phyloP scores from a whole-genome alignment of 306 rosid species.

The Sicyos baderoa region DNA sequence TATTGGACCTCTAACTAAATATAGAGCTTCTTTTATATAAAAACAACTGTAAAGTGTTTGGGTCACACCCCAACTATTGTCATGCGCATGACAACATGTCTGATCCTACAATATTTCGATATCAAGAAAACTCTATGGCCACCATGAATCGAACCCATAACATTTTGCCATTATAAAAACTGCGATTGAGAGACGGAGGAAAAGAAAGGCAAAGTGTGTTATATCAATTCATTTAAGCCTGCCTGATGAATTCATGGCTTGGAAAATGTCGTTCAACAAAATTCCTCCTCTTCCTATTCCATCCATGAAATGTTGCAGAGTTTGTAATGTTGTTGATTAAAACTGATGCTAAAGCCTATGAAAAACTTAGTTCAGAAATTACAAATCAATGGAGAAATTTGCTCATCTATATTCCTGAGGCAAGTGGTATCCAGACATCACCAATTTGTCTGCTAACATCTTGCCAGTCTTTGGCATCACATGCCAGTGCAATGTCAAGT shows the following conservation, averaged over 20 bases:
- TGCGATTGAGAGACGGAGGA: no score
- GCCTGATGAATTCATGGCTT: slow-evolving; percentile 8
- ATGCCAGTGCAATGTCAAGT: slow-evolving; percentile 96
- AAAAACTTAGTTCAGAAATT: background rate
- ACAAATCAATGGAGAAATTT: slow-evolving; percentile 8
- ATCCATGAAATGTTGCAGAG: slow-evolving; percentile 1
- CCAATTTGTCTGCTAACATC: slow-evolving; percentile 68
- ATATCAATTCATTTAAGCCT: slow-evolving; percentile 8
- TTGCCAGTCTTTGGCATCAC: slow-evolving; percentile 98
- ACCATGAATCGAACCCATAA: no score
- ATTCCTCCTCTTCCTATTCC: background rate
- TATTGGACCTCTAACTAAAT: no score
- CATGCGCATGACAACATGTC: no score
- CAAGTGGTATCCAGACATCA: slow-evolving; percentile 66
- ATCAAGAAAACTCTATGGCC: no score
- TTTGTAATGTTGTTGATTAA: background rate
- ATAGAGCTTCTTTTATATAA: no score
- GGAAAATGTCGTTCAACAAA: background rate
- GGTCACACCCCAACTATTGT: no score
- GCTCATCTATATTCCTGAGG: slow-evolving; percentile 66
- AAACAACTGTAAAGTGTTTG: no score
- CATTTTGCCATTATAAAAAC: no score
- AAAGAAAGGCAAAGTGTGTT: no score
- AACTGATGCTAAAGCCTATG: slow-evolving; percentile 5
- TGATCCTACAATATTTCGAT: no score